These are phyloP conservation scores for Prunus yedoensis DNA, from an alignment of 331 rosid species.

Conservation along the genomic window DNA sequence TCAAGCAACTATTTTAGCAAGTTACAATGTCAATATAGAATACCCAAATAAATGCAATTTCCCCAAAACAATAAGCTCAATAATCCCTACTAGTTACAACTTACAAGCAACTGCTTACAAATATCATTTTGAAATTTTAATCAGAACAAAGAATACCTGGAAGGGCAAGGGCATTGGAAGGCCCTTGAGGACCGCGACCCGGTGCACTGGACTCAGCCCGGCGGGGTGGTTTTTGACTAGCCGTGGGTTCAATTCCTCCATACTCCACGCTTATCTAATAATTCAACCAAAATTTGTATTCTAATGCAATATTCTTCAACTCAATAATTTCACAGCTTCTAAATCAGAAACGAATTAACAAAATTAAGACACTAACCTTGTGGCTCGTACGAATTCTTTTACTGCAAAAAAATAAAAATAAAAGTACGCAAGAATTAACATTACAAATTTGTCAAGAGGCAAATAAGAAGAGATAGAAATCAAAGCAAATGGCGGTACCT, in stretches of 20 bases:
- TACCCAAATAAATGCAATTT: background rate
- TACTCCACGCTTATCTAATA: conserved; percentile 62
- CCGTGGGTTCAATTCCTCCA: conserved; percentile 47
- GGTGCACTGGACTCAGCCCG: conserved; percentile 36
- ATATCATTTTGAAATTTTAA: background rate
- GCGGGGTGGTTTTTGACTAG: conserved; percentile 41
- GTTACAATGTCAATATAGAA: background rate
- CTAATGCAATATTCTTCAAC: background rate
- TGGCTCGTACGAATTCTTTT: conserved; percentile 49
- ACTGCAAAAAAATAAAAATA: background rate
- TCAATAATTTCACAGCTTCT: background rate
- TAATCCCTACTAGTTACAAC: background rate
- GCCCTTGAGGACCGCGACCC: conserved; percentile 33
- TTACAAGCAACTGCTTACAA: no score
- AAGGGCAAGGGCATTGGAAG: conserved; percentile 65
- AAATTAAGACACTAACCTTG: conserved; percentile 49
- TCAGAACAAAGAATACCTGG: conserved; percentile 40
- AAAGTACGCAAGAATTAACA: no score
- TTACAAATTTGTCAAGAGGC: no score
- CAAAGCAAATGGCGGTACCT: conserved; percentile 32
- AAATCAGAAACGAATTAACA: background rate
- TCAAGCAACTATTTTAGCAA: background rate
- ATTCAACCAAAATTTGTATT: conserved; percentile 4
- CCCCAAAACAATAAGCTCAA: background rate
- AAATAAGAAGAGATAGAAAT: no score